These are phyloP conservation scores for Kodamaea laetipori DNA, from an alignment of 805 yeast species.

Conservation along the genomic window DNA sequence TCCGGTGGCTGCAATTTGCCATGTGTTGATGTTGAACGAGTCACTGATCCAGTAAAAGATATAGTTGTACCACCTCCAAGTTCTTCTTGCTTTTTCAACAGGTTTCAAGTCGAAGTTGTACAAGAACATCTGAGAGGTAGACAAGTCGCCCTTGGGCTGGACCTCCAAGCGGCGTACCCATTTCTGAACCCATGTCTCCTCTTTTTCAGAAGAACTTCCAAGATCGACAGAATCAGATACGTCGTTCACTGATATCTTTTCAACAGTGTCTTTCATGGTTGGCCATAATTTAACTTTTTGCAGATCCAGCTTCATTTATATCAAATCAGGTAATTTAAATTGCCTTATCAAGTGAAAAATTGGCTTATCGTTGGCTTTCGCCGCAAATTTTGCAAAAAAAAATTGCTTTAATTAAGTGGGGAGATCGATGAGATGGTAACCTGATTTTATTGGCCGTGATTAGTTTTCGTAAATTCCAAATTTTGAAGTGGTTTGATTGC, in stretches of 20 bases:
- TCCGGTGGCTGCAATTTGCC: slow-evolving; percentile 91
- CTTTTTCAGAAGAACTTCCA: slow-evolving; percentile 21
- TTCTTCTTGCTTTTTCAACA: slow-evolving; percentile 69
- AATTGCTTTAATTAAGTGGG: not conserved
- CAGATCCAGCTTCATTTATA: not conserved
- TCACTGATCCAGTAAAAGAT: slow-evolving; percentile 87
- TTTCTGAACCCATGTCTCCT: slow-evolving; percentile 34
- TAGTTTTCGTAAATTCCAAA: not conserved
- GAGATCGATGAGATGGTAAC: no score
- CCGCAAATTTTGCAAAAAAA: slow-evolving; percentile 2
- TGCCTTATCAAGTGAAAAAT: slow-evolving; percentile 4
- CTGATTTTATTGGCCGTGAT: not conserved
- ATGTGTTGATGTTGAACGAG: slow-evolving; percentile 84
- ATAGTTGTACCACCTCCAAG: slow-evolving; percentile 85
- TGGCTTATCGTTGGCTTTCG: not conserved
- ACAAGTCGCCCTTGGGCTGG: slow-evolving; percentile 43
- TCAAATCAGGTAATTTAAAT: slow-evolving; percentile 3
- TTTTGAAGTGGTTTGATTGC: no score
- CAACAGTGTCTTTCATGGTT: slow-evolving; percentile 5
- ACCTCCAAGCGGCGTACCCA: slow-evolving; percentile 29
- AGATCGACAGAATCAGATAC: slow-evolving; percentile 4
- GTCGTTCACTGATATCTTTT: slow-evolving; percentile 1
- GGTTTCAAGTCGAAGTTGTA: slow-evolving; percentile 78
- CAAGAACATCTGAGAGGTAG: slow-evolving; percentile 64
- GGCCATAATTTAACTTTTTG: not conserved